phyloP scores from a whole-genome alignment of 2,329 filamentous ascomycete species.

The Ceratocystis alfenasii region DNA sequence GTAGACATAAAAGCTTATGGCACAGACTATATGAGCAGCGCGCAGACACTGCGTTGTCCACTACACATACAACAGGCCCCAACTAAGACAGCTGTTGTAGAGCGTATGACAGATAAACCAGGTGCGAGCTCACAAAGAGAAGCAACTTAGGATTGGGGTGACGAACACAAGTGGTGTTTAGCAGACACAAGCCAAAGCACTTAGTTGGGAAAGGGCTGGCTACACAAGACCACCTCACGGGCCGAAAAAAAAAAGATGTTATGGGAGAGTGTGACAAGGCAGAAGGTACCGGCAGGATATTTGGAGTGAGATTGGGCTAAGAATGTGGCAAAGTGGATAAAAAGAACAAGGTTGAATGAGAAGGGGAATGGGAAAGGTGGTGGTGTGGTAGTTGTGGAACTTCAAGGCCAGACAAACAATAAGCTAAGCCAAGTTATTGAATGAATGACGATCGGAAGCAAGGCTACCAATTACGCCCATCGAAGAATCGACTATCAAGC shows the following conservation, averaged over 20 bases:
- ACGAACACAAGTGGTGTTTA: slow-evolving; percentile 10
- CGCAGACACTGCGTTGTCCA: not conserved
- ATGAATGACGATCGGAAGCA: slow-evolving; percentile 4
- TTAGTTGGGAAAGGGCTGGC: slow-evolving; percentile 8
- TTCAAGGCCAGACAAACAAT: slow-evolving; percentile 2
- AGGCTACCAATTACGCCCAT: slow-evolving; percentile 9
- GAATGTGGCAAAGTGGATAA: slow-evolving; percentile 10
- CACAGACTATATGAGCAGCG: not conserved
- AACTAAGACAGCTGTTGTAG: slow-evolving; percentile 5
- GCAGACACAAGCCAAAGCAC: slow-evolving; percentile 10
- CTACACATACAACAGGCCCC: not conserved
- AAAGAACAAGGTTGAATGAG: slow-evolving; percentile 1
- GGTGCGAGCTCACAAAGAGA: not conserved
- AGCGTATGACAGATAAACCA: slow-evolving; percentile 14
- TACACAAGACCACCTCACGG: slow-evolving; percentile 10
- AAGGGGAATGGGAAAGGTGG: not conserved
- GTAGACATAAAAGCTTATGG: not conserved
- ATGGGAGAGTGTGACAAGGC: slow-evolving; percentile 5
- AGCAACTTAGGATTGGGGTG: slow-evolving; percentile 1
- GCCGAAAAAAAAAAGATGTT: slow-evolving; percentile 1
- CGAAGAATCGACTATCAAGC: not conserved
- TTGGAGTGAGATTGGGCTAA: slow-evolving; percentile 8
- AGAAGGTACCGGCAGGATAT: slow-evolving; percentile 1
- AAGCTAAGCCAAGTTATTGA: not conserved
- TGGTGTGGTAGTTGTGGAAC: not conserved